Base-by-base conservation (phyloP, 768 basidiomycete species). In the Daedaleopsis sinensis region DNA sequence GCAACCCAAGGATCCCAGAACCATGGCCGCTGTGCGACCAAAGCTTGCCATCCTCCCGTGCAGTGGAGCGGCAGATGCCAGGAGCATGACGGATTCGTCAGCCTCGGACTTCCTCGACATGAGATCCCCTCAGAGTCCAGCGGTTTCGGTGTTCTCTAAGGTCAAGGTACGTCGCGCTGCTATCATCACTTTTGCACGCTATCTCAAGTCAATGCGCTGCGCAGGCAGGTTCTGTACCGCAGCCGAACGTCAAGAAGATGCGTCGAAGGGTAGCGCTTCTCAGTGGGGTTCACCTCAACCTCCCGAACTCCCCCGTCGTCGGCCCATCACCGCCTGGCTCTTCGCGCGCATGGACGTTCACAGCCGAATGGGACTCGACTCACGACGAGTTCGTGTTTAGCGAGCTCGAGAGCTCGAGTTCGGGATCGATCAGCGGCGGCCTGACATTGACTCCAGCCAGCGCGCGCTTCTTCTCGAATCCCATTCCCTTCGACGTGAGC, bases 11-110 rank as follows among this genome's bases (percentile, higher is more conserved):
- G 65, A 68, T 51, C 68, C 69, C 44, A 57, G 65, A 53, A 65
- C 67, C 56, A 64, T 72, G 68, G 68, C 66, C 70, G 71, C 71
- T 64, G 71, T 68, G 71, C 71, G 71, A 63, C 67, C 71, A 63
- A 65, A 66, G 63, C 62, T 67, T 58, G 58, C 52, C 55, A 66
- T 65, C 53, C 58, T 36, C 67, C 62, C 69, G 64, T 66, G 67
- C 19, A 27, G 54, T 52, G 70, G 67, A 27, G 67, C 68, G 65
- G 70, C 62, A 59, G 64, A 68, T 69, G 67, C 70, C 70, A 68
- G 71, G 71, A 64, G 70, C 70, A 70, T 65, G 52, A 42, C 57
- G 61, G 68, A 68, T 55, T 65, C 70, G 19, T 59, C 67, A 48
- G 64, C 37, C 8, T 39, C 49, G 19, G 54, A 58, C 55, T 64